Percentiles rank a stretch among this genome's conserved stretches.
Evolutionary conservation across 176 grass and related monocot species (phyloP).

Genomic region (Poa annua): DNA sequence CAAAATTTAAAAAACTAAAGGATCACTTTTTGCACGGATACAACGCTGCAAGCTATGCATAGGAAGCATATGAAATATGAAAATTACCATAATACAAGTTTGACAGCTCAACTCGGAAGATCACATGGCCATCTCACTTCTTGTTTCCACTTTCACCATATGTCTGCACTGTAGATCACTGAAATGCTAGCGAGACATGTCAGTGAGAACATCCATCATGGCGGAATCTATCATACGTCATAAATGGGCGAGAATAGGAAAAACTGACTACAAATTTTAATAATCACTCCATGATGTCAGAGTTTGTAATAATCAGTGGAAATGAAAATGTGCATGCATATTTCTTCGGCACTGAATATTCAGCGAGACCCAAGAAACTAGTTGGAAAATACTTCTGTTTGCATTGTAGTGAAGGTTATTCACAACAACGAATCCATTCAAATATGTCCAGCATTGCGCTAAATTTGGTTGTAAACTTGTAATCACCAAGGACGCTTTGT

Average conservation of each 20-base stretch:
- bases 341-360: too few relatives aligned
- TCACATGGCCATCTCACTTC: neutral
- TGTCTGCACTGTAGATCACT: constrained; percentile 11
- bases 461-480: too few relatives aligned
- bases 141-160: neutral
- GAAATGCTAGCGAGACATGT: constrained; percentile 27
- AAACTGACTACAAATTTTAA: constrained; percentile 12
- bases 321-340: too few relatives aligned
- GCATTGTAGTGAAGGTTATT: too few relatives aligned
- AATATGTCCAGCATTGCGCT: too few relatives aligned
- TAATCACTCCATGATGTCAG: neutral
- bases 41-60: neutral
- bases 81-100: neutral
- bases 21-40: neutral
- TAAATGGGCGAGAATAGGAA: constrained; percentile 5
- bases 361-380: too few relatives aligned
- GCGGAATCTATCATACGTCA: constrained; percentile 7
- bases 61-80: constrained; percentile 8
- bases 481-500: too few relatives aligned
- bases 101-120: neutral
- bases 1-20: constrained; percentile 19
- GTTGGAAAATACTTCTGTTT: too few relatives aligned
- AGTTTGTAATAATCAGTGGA: too few relatives aligned
- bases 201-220: neutral
- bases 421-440: too few relatives aligned